Base-by-base conservation (phyloP, 176 grass and related monocot genomes). In the Alopecurus myosuroides region DNA sequence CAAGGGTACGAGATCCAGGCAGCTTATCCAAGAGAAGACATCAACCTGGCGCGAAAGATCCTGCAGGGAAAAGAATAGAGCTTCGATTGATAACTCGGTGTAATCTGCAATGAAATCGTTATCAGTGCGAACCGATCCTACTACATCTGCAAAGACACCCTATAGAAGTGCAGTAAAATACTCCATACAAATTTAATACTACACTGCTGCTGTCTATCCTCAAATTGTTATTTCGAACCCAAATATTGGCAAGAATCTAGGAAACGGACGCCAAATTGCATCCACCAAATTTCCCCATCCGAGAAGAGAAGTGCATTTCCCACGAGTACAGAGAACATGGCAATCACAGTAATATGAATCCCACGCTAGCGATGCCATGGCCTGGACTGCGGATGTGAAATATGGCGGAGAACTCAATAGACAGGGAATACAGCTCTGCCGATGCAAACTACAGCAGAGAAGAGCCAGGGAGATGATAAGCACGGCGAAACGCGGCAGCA, bases 11-110 rank as follows among this genome's bases (percentile, higher is more conserved):
- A 77, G 89, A 87, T 99, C 93, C 81, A 94, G 53, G 79, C 93
- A 98, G 23, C 78, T 85, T 67, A 74, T 89, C 91, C 88, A 99
- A 63, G 97, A 92, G 79, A 89, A 91, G 78, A 99, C 37, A 85
- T 94, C 70, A 74, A 51, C 81, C 26, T 94, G 41, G 12, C 31
- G 23, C 25, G 26, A 29, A 3, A 60, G 33, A 81, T 52, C 86
- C 65, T 87, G 81, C 68, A 77, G n/a, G 15, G 7, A 74, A 31
- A 12, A 34, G 1, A 49, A 5, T 3, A 51, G 9, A 76, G 30
- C n/a, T 29, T 20, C 5, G 63, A 84, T 74, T 68, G 3, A 18
- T 56, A 82, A 37, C 33, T 22, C 11, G 4, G 11, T 57, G 1
- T 28, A 53, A 74, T 19, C 42, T 23, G 51, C 13, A 37, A 40